Conservation (phyloP, 2,329 filamentous ascomycete species). For the Knufia petricola region DNA sequence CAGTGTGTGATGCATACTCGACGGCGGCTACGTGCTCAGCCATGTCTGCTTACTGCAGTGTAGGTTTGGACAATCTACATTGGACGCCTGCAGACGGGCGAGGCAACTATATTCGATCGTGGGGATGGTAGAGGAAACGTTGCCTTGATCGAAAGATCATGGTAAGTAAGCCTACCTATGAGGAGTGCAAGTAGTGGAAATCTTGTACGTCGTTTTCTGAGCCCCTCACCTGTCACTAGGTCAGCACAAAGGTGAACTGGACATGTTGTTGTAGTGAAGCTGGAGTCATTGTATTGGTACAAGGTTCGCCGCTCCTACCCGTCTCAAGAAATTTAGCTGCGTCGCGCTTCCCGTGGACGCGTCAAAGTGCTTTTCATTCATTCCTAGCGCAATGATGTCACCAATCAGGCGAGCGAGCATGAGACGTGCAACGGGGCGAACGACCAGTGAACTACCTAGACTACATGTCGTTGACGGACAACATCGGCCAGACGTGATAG, state of each 20-base stretch:
- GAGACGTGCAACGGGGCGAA: background rate
- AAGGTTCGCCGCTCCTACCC: background rate
- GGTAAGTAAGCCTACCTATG: background rate
- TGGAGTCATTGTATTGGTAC: background rate
- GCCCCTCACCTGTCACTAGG: background rate
- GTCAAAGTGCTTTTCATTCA: conserved; percentile 1
- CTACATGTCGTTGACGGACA: too few relatives aligned
- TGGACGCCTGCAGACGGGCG: background rate
- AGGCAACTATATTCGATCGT: background rate
- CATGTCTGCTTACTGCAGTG: conserved; percentile 16
- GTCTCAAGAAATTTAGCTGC: background rate
- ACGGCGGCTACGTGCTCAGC: conserved; percentile 35
- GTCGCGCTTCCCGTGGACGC: conserved; percentile 1
- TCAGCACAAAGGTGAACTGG: background rate
- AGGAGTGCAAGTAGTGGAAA: background rate
- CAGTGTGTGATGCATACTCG: conserved; percentile 24
- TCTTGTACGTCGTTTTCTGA: background rate
- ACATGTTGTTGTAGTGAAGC: background rate
- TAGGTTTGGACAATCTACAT: background rate
- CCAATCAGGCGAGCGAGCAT: background rate
- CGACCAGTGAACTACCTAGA: background rate
- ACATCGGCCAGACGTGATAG: too few relatives aligned
- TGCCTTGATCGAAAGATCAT: background rate
- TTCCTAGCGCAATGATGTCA: conserved; percentile 2
- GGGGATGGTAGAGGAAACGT: background rate